phyloP scores from a whole-genome alignment of 257 asterid genomes.

The Mitragyna speciosa region DNA sequence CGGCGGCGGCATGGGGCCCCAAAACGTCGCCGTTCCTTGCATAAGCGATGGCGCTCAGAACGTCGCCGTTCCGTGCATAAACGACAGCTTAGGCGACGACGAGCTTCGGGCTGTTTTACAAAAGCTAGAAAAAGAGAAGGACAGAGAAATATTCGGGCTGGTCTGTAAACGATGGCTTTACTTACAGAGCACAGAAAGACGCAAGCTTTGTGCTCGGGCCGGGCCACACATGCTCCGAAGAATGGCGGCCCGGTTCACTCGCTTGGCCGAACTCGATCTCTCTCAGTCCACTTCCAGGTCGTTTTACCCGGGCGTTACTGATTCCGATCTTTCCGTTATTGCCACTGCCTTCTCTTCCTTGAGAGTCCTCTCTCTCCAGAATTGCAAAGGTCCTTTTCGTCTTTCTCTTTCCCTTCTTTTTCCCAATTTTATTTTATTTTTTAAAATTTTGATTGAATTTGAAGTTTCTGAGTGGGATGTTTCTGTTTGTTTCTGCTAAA shows the following conservation, averaged over 20 bases:
- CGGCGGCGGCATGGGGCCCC: not conserved
- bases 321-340: slow-evolving; percentile 75
- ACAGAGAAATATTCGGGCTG: slow-evolving; percentile 75
- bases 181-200: slow-evolving; percentile 78
- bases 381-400: slow-evolving; percentile 63
- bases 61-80: slow-evolving; percentile 36
- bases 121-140: slow-evolving; percentile 50
- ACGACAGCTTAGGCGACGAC: slow-evolving; percentile 73
- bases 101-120: slow-evolving; percentile 71
- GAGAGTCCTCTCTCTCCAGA: slow-evolving; percentile 51
- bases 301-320: slow-evolving; percentile 89
- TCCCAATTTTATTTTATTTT: too few species aligned
- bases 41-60: slow-evolving; percentile 40
- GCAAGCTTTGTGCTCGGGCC: slow-evolving; percentile 76
- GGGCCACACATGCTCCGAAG: slow-evolving; percentile 90
- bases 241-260: slow-evolving; percentile 75
- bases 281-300: slow-evolving; percentile 85
- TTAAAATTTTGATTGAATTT: too few species aligned
- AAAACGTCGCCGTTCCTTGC: slow-evolving; percentile 19
- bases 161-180: slow-evolving; percentile 95
- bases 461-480: not conserved
- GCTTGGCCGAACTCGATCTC: slow-evolving; percentile 70
- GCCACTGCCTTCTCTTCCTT: slow-evolving; percentile 63
- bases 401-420: not conserved
- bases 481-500: too few species aligned